Base-by-base conservation (phyloP, 352 stramenopile genomes). In the Phytophthora sp. region DNA sequence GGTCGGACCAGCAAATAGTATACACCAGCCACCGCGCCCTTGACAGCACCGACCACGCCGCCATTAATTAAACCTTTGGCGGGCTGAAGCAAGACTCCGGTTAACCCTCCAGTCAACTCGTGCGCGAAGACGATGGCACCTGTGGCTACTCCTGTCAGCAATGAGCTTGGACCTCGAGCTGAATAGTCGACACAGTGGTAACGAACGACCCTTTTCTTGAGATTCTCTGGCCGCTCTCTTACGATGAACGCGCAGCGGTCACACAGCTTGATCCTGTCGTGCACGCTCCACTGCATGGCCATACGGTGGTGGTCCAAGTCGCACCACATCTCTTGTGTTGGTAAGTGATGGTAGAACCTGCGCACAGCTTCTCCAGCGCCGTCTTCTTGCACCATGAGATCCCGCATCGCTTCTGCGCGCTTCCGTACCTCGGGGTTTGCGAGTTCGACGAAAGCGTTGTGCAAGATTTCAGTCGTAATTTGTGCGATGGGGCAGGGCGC, bases 281-380 rank as follows among this genome's bases (percentile, higher is more conserved):
- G 44, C 1, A 68, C 50, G 27, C 66, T 76, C 70, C 66, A 85
- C 29, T 73, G 76, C 21, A 55, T 67, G 6, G 76, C 71, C 11
- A 74, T 72, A 20, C 49, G 70, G 21, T 74, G 46, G 44, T 73
- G 66, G 29, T 72, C 60, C 46, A 76, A 41, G 39, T 77, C 70
- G 33, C 70, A 98, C 20, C 79, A 70, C 93, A 98, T 98, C 23
- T 80, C 79, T 38, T 95, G 79, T 21, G 90, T 46, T 16, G 90
- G 91, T 42, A 98, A 69, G 36, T 90, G 72, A n/a, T 77, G 74
- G 39, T 96, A 94, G 63, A 98, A 98, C 49, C 83, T 78, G 41
- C 84, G 41, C 1, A 98, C 79, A 1, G 91, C 94, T 39, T 79
- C 77, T 27, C 77, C 70, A 11, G 94, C 86, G 8, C 94, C 93